A percentile compares a stretch with the other conserved stretches of the same genome.
phyloP scores from a whole-genome alignment of 176 grass and related monocot genomes.

The Phoenix dactylifera region DNA sequence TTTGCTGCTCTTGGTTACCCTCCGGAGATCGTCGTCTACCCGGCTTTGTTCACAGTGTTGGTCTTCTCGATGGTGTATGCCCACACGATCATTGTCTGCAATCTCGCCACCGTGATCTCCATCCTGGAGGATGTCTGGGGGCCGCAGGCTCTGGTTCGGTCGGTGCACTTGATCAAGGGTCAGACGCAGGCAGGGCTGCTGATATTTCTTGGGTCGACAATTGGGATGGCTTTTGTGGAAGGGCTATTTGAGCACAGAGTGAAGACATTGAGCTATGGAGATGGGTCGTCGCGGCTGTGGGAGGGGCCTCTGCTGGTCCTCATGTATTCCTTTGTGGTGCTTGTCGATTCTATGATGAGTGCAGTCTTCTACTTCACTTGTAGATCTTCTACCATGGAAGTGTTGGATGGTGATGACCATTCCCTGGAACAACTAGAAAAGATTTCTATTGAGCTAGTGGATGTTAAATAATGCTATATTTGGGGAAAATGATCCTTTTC shows the following conservation, averaged over 20 bases:
- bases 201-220: slow-evolving; percentile 74
- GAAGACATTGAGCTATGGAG: slow-evolving; percentile 88
- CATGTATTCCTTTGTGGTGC: slow-evolving; percentile 84
- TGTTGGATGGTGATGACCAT: slow-evolving; percentile 24
- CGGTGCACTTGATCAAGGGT: slow-evolving; percentile 57
- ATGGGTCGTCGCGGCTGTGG: slow-evolving; percentile 80
- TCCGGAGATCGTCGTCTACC: slow-evolving; percentile 72
- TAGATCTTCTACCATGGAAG: slow-evolving; percentile 44
- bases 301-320: slow-evolving; percentile 82
- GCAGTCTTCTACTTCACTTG: slow-evolving; percentile 93
- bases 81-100: slow-evolving; percentile 78
- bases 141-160: slow-evolving; percentile 42
- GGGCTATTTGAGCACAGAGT: slow-evolving; percentile 95
- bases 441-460: slow-evolving; percentile 13
- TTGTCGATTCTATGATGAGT: slow-evolving; percentile 90
- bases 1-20: slow-evolving; percentile 57
- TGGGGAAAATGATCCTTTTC: slow-evolving; percentile 4
- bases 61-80: slow-evolving; percentile 72
- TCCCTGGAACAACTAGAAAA: slow-evolving; percentile 6
- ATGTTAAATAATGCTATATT: slow-evolving; percentile 5
- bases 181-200: slow-evolving; percentile 81
- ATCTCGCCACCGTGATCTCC: slow-evolving; percentile 68
- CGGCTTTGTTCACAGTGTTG: slow-evolving; percentile 57
- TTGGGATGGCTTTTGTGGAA: slow-evolving; percentile 71
- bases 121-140: slow-evolving; percentile 70